Evolutionary conservation across 306 rosid species (phyloP), one percentile per base, ranked within the genome.

Genomic region (Begonia peltatifolia): DNA sequence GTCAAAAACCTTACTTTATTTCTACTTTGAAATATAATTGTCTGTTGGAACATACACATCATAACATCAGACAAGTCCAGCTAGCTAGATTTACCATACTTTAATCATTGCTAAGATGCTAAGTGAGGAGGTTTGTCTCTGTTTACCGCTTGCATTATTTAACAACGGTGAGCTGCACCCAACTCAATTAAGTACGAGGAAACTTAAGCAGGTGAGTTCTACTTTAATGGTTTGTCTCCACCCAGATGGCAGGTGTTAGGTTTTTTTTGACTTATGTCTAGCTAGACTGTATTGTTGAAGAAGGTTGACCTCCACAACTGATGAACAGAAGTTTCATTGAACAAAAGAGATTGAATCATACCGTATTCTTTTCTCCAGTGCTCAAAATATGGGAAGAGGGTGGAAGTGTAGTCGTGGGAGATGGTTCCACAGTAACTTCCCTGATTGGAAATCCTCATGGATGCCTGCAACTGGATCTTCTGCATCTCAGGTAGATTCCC

Each of bases 281-380:
- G 38, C 8, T 30, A 30, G 6, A 5, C 6, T 30, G 7, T 30
- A 30, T 1, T 30, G 38, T 30, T 30, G 38, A 30, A 7, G 8
- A 30, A 30, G 38, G 23, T 20, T 20, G 23, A 20, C 4, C 23
- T 20, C 23, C 23, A 20, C 23, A 55, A 42, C 11, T 42, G 10
- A 44, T 16, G 12, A 3, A 12, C 15, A 42, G 12, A 14, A 56
- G 46, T 10, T 41, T 41, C 36, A 59, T 7, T 6, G 44, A 46
- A 54, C 47, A 22, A 11, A 11, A 46, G 14, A 16, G 52, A 57
- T 13, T 58, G 50, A 38, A 6, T 38, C 53, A 18, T 81, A 90
- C 95, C 95, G 46, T 85, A 90, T 78, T 85, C 68, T 58, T 82
- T 76, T 53, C 87, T 68, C 97, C 97, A 90, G 67, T 74, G 82